A percentile compares a stretch with the other conserved stretches of the same genome.
phyloP scores from a whole-genome alignment of 768 basidiomycete species.

The Boletus pseudopeckii region DNA sequence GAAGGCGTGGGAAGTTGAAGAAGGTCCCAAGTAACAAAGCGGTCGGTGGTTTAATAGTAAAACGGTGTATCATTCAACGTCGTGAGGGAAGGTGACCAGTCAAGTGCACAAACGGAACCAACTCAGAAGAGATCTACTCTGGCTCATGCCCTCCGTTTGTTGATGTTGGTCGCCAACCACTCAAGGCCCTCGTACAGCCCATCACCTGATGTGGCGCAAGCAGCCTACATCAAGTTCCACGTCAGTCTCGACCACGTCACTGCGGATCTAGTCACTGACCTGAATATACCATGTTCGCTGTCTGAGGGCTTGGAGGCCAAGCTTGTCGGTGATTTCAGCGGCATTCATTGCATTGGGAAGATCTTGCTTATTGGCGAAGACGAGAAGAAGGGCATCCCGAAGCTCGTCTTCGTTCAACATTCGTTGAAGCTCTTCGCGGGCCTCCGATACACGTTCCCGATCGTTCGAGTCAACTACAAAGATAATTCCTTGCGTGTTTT shows the following conservation, averaged over 20 bases:
- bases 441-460: conserved; percentile 98
- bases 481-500: conserved; percentile 99
- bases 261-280: conserved; percentile 42
- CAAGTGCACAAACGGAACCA: conserved; percentile 46
- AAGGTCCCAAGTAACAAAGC: conserved; percentile 28
- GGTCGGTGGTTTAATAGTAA: conserved; percentile 37
- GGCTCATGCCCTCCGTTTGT: conserved; percentile 69
- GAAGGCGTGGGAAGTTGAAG: conserved; percentile 22
- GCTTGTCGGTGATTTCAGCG: conserved; percentile 98
- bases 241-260: neutral
- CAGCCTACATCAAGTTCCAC: conserved; percentile 56
- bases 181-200: conserved; percentile 98
- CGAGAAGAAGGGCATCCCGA: conserved; percentile 95
- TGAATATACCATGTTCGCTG: conserved; percentile 99
- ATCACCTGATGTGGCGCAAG: conserved; percentile 97
- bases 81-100: conserved; percentile 59
- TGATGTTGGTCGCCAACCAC: conserved; percentile 90
- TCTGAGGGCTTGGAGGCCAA: conserved; percentile 94
- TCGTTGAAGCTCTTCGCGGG: conserved; percentile 97
- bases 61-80: conserved; percentile 51
- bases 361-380: conserved; percentile 99
- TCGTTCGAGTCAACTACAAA: conserved; percentile 99
- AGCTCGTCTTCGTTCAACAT: conserved; percentile 99
- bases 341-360: conserved; percentile 99
- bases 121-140: conserved; percentile 29